A percentile compares a stretch with the other conserved stretches of the same genome.
Conservation (phyloP, 352 stramenopile genomes). For the Detonula confervacea region DNA sequence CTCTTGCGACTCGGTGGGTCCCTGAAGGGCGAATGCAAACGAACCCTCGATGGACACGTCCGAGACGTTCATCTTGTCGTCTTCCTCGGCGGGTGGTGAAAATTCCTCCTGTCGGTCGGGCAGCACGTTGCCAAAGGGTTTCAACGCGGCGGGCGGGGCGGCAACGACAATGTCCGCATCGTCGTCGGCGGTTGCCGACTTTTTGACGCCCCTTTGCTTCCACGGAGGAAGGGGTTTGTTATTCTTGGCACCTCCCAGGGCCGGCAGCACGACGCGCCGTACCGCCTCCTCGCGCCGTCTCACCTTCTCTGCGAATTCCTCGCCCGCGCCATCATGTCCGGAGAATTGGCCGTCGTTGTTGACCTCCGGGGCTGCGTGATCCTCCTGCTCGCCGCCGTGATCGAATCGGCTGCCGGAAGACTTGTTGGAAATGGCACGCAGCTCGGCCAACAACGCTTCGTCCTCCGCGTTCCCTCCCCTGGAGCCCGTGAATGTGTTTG, state of each 20-base stretch:
- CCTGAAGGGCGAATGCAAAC: too few relatives aligned
- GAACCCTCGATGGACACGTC: too few relatives aligned
- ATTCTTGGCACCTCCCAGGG: conserved; percentile 5
- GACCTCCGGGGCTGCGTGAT: conserved; percentile 8
- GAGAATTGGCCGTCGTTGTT: neutral
- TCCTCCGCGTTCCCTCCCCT: conserved; percentile 67
- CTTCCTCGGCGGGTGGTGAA: too few relatives aligned
- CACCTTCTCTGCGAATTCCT: conserved; percentile 15
- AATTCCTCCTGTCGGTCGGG: neutral
- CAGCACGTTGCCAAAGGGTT: conserved; percentile 25
- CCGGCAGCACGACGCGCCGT: neutral
- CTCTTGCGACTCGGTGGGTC: too few relatives aligned
- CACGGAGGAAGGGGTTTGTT: conserved; percentile 30
- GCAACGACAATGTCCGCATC: conserved; percentile 28
- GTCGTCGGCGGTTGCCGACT: conserved; percentile 6
- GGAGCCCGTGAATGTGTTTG: conserved; percentile 63
- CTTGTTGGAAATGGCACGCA: conserved; percentile 74
- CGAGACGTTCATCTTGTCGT: too few relatives aligned
- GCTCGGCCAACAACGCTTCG: conserved; percentile 72
- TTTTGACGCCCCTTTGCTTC: conserved; percentile 38
- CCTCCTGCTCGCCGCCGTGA: conserved; percentile 19
- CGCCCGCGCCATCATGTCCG: neutral
- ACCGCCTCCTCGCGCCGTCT: too few relatives aligned
- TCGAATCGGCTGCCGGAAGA: conserved; percentile 60
- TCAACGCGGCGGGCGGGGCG: conserved; percentile 8